Conservation (phyloP, 1,284 basidiomycete species). For the Fomitopsis palustris region DNA sequence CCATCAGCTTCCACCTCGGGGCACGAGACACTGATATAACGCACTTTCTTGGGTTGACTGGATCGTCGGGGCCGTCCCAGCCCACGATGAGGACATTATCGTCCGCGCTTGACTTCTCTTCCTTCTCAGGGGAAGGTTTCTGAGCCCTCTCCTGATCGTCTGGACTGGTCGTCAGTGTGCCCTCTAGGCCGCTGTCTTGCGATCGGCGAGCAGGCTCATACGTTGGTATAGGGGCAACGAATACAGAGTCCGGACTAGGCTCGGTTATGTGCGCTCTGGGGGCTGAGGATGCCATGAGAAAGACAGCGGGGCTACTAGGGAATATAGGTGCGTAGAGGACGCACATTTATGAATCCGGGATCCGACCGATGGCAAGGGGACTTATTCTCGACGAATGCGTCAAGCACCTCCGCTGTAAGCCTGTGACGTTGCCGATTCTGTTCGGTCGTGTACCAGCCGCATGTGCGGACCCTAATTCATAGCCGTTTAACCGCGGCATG, state of each 20-base stretch:
- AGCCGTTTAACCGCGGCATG: too few species aligned
- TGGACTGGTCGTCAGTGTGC: background rate
- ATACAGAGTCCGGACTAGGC: background rate
- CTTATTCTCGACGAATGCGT: too few species aligned
- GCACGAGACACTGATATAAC: constrained; percentile 9
- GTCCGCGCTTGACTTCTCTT: background rate
- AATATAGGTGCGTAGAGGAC: background rate
- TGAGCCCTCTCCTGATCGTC: background rate
- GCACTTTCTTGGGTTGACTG: constrained; percentile 58
- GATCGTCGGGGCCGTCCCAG: constrained; percentile 58
- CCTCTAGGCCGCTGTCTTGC: background rate
- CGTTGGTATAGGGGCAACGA: background rate
- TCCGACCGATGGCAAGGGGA: too few species aligned
- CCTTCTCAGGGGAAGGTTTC: background rate
- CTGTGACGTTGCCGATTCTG: too few species aligned
- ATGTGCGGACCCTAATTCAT: too few species aligned
- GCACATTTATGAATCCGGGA: background rate
- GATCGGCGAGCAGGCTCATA: background rate
- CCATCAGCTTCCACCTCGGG: background rate
- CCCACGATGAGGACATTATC: constrained; percentile 37
- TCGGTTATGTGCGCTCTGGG: background rate
- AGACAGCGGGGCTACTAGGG: background rate
- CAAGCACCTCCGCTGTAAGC: too few species aligned
- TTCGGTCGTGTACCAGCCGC: too few species aligned
- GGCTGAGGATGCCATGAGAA: background rate